phyloP scores from a whole-genome alignment of 2,329 filamentous ascomycete species.

The Cladosporium sphaerospermum region DNA sequence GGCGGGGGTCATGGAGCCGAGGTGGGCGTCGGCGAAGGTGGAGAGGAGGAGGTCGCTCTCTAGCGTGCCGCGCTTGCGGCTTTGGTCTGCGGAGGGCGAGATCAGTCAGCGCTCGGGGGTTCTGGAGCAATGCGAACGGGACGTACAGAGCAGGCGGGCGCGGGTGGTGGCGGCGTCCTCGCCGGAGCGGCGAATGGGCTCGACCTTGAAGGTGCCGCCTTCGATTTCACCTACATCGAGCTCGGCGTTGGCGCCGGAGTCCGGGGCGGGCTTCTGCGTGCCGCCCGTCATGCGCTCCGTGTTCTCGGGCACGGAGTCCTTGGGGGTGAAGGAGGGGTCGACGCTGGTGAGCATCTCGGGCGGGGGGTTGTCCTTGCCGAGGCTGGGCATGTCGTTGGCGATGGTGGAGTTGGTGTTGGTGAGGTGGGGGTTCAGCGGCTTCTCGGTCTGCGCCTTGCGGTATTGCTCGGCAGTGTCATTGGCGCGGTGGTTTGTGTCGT shows the following conservation, averaged over 20 bases:
- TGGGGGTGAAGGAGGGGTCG: slow-evolving; percentile 51
- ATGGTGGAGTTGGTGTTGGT: slow-evolving; percentile 60
- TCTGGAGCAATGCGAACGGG: slow-evolving; percentile 11
- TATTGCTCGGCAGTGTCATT: slow-evolving; percentile 50
- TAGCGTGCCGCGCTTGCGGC: slow-evolving; percentile 89
- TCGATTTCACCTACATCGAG: slow-evolving; percentile 81
- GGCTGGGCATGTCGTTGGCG: slow-evolving; percentile 55
- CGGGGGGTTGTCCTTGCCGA: slow-evolving; percentile 51
- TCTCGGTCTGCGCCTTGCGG: slow-evolving; percentile 51
- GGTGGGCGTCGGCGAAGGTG: slow-evolving; percentile 80
- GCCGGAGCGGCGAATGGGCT: slow-evolving; percentile 77
- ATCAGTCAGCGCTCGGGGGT: slow-evolving; percentile 24
- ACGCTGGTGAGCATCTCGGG: slow-evolving; percentile 55
- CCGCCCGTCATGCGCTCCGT: slow-evolving; percentile 61
- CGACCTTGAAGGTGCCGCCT: slow-evolving; percentile 77
- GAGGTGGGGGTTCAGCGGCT: slow-evolving; percentile 55
- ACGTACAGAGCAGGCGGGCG: slow-evolving; percentile 69
- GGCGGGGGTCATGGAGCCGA: slow-evolving; percentile 63
- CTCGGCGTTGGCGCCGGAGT: slow-evolving; percentile 52
- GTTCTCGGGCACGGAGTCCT: slow-evolving; percentile 56
- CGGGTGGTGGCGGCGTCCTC: slow-evolving; percentile 83
- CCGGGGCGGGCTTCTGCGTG: slow-evolving; percentile 47
- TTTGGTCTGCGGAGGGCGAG: slow-evolving; percentile 63
- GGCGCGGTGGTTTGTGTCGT: slow-evolving; percentile 42
- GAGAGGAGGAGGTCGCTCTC: slow-evolving; percentile 94